These are phyloP conservation scores for Cytospora chrysosperma DNA, from an alignment of 2,329 filamentous ascomycete genomes.

Conservation along the genomic window DNA sequence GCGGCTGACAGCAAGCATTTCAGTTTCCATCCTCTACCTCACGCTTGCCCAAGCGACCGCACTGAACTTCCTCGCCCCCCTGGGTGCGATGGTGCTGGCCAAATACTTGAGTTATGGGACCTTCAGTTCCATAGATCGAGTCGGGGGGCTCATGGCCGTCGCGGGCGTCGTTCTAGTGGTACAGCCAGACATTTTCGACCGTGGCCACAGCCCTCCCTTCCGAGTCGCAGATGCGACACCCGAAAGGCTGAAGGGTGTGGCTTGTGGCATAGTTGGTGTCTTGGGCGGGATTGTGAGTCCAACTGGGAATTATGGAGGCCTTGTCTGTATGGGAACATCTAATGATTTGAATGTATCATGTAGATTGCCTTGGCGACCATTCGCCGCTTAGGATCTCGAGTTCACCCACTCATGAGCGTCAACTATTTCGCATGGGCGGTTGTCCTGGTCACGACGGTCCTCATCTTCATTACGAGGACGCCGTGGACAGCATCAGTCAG, in stretches of 20 bases:
- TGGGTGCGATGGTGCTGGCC: conserved; percentile 76
- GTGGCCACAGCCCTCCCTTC: conserved; percentile 41
- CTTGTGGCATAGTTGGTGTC: conserved; percentile 13
- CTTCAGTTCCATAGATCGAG: conserved; percentile 74
- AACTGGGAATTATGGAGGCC: too few species aligned
- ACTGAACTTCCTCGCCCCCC: conserved; percentile 81
- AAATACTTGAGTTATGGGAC: conserved; percentile 72
- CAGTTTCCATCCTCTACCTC: conserved; percentile 66
- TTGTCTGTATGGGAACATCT: not conserved
- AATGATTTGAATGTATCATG: not conserved
- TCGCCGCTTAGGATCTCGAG: conserved; percentile 25
- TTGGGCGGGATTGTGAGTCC: conserved; percentile 17
- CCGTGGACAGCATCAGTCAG: conserved; percentile 39
- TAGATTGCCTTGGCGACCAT: conserved; percentile 26
- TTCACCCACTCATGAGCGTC: conserved; percentile 15
- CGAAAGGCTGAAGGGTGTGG: conserved; percentile 6
- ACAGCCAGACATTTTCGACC: conserved; percentile 47
- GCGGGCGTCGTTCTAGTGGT: conserved; percentile 82
- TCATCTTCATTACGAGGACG: conserved; percentile 42
- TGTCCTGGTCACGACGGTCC: conserved; percentile 1
- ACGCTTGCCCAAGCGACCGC: conserved; percentile 86
- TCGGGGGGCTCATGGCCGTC: conserved; percentile 73
- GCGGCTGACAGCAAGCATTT: conserved; percentile 64
- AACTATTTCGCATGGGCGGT: conserved; percentile 23
- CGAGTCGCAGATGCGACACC: conserved; percentile 31